Base-by-base conservation (phyloP, 371 early-diverging fungal genomes). In the Syncephalastrum monosporum region DNA sequence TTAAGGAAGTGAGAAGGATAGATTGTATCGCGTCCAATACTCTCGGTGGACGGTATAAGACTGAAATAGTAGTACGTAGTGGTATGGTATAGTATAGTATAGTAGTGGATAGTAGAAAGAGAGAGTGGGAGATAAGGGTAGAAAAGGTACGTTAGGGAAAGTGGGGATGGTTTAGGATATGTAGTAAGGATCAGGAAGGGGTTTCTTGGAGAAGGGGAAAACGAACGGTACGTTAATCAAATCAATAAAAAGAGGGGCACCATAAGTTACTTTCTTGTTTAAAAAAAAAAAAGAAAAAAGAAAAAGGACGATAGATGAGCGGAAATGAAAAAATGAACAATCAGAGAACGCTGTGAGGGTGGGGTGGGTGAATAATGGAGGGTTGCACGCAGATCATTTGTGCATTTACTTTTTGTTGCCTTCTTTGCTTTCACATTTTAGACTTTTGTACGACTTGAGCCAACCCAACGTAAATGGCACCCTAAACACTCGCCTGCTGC, bases 221-320 rank as follows among this genome's bases (percentile, higher is more conserved):
- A 53, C 15, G 43, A 53, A 43, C 23, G 53, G 38, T n/a, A 43
- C 38, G 38, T 33, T 33, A 33, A 33, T 33, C 38, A 33, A 33
- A 10, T 8, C 6, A 33, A 33, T 8, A 33, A 33, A 33, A 33
- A 33, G 38, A 33, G 10, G 38, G 38, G 38, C 10, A 33, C 38
- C 38, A 33, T 33, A 33, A 33, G 38, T 33, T 33, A 33, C 38
- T 33, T 29, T 29, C 29, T 29, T 29, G 29, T 29, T 29, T 47
- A 59, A 48, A 47, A 42, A 23, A 44, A 53, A 48, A 29, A 46
- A 45, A n/a, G n/a, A 46, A 51, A 52, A 47, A 53, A 53, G 46
- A 24, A 59, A 29, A 59, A 29, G 46, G 42, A 59, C 27, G 24
- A 33, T 16, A 55, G 42, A 15, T 19, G 15, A 38, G 16, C 16